Percentiles rank a stretch among this genome's conserved stretches.
phyloP scores from a whole-genome alignment of 495 filamentous ascomycete genomes.

The Hyphodiscus hymeniophilus region DNA sequence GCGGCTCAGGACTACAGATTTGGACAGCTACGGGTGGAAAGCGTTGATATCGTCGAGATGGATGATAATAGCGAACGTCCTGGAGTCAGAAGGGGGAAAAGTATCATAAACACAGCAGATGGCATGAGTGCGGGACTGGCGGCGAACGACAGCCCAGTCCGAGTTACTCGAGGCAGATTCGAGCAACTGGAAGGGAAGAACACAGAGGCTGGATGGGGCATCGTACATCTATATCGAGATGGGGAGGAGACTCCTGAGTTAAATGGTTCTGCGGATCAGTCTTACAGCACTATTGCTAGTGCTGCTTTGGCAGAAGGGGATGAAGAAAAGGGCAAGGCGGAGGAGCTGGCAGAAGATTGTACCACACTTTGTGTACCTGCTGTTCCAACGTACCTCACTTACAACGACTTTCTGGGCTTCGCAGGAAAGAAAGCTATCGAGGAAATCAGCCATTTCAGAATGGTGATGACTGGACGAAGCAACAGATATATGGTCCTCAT shows the following conservation, averaged over 20 bases:
- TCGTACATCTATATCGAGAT: constrained; percentile 91
- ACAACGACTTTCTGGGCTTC: constrained; percentile 86
- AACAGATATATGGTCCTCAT: constrained; percentile 96
- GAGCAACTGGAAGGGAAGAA: constrained; percentile 65
- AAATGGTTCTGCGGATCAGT: background rate
- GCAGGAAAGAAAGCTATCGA: constrained; percentile 84
- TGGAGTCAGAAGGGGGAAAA: constrained; percentile 9
- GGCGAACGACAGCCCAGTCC: constrained; percentile 11
- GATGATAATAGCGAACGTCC: background rate
- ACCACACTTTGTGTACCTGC: constrained; percentile 92
- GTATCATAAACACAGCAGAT: constrained; percentile 3
- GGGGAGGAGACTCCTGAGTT: constrained; percentile 58
- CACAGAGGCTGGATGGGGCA: constrained; percentile 81
- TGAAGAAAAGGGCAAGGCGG: constrained; percentile 21
- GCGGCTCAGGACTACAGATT: constrained; percentile 51
- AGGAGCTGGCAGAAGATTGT: constrained; percentile 51
- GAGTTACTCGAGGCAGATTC: constrained; percentile 64
- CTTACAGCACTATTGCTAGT: too few relatives aligned
- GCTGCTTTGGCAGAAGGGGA: background rate
- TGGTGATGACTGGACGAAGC: constrained; percentile 81
- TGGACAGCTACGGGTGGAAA: constrained; percentile 53
- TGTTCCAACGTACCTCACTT: constrained; percentile 87
- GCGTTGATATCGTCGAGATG: constrained; percentile 50
- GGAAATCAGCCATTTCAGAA: constrained; percentile 87
- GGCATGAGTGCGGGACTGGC: constrained; percentile 12